Base-by-base conservation (phyloP, 108 stramenopile genomes). In the Schizochytrium sp. region DNA sequence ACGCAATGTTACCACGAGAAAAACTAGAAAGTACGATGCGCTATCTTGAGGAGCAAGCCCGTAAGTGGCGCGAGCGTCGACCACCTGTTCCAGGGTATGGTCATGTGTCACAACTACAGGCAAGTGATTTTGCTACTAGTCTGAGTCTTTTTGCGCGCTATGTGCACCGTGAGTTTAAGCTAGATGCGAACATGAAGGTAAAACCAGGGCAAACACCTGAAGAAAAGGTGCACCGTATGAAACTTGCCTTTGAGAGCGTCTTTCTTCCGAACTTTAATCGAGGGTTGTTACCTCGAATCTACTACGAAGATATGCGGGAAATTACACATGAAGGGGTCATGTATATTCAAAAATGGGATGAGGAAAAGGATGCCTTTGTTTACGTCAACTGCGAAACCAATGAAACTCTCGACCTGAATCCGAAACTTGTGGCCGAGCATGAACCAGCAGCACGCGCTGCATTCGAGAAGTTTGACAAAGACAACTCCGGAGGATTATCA, bases 21-120 rank as follows among this genome's bases (percentile, higher is more conserved):
- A 83, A 83, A 53, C 76, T 83, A 5, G 76, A 83, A 40, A 83
- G n/a, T 3, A 83, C 76, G 76, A 17, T 10, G 0, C 49, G 3
- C 38, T 83, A 19, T 55, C 76, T 83, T 53, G 76, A 83, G 53
- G 76, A 83, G 76, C 76, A 83, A 40, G 76, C 76, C 38, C 45
- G 28, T 8, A 83, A 83, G 47, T 83, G 76, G 76, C 47, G 76
- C 10, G 76, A 83, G 76, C 47, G 53, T 47, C 76, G 76, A n/a
- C 76, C 76, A 53, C 76, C 76, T 5, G 76, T 83, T 5, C 76
- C 76, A 53, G 76, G 76, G 10, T 83, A 40, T 53, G 15, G 50
- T 5, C 47, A 17, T 28, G 45, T 46, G 5, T 42, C 76, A 10
- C 76, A 83, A 28, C 28, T 83, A 53, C 76, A 55, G 28, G 38